A percentile compares a stretch with the other conserved stretches of the same genome.
These are phyloP conservation scores for Populus deltoides DNA, from an alignment of 345 rosid species.

Conservation along the genomic window DNA sequence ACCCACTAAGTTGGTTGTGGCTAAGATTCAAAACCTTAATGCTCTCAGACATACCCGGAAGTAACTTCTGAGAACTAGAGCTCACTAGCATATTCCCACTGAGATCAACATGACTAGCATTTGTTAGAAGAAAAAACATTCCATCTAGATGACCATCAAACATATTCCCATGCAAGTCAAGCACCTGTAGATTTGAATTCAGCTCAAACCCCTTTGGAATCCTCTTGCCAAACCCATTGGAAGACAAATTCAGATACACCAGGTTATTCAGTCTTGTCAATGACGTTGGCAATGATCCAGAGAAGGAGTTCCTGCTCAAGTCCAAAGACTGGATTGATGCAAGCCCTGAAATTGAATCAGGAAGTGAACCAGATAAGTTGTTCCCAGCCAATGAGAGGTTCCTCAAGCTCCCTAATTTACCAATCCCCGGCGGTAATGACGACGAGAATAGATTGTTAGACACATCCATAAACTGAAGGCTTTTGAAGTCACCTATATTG, in stretches of 20 bases:
- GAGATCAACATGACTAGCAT: conserved; percentile 75
- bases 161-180: conserved; percentile 80
- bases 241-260: conserved; percentile 66
- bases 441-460: conserved; percentile 76
- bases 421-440: conserved; percentile 56
- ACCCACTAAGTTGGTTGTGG: conserved; percentile 81
- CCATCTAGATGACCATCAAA: conserved; percentile 73
- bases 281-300: conserved; percentile 63
- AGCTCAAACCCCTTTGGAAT: conserved; percentile 79
- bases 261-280: conserved; percentile 60
- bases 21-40: conserved; percentile 73
- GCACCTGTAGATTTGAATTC: conserved; percentile 59
- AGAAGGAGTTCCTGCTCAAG: conserved; percentile 76
- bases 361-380: conserved; percentile 81
- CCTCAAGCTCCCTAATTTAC: conserved; percentile 57
- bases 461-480: conserved; percentile 75
- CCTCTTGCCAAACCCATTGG: conserved; percentile 54
- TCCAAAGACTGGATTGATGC: conserved; percentile 74
- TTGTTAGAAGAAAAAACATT: conserved; percentile 74
- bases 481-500: conserved; percentile 57
- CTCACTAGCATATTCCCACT: conserved; percentile 67
- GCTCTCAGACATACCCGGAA: conserved; percentile 82
- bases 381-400: conserved; percentile 83
- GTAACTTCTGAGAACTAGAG: conserved; percentile 56
- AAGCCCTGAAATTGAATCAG: conserved; percentile 66